Percentiles rank a stretch among this genome's conserved stretches.
Conservation (phyloP, 1,284 basidiomycete species). For the Tylopilus sp. region DNA sequence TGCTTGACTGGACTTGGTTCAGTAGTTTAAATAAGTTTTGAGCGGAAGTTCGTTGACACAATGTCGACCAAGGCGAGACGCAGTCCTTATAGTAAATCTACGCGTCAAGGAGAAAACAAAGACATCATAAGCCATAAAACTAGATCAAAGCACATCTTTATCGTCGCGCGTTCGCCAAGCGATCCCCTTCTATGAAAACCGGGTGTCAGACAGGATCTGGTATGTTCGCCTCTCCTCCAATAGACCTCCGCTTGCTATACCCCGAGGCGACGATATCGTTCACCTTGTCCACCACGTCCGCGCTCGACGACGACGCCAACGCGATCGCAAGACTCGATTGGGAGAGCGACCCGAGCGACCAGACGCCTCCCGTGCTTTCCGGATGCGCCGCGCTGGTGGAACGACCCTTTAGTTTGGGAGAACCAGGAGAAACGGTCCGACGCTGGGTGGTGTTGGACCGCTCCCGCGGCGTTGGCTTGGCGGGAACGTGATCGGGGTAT, state of each 20-base stretch:
- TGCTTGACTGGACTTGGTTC: background rate
- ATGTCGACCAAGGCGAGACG: background rate
- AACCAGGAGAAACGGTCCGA: conserved; percentile 10
- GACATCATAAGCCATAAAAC: background rate
- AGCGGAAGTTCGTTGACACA: no score
- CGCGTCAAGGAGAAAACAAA: no score
- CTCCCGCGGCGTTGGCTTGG: background rate
- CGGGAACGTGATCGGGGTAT: conserved; percentile 10
- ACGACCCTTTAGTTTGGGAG: conserved; percentile 12
- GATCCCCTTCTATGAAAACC: background rate
- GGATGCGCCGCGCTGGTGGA: conserved; percentile 1
- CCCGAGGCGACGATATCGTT: conserved; percentile 27
- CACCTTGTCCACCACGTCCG: conserved; percentile 24
- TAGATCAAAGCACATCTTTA: conserved; percentile 13
- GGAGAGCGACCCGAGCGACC: conserved; percentile 24
- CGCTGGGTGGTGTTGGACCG: background rate
- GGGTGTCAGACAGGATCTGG: background rate
- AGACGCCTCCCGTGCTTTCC: conserved; percentile 11
- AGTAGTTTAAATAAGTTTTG: no score
- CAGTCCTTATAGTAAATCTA: background rate
- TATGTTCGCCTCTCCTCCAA: background rate
- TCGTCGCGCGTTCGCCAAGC: background rate
- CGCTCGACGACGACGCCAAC: conserved; percentile 25
- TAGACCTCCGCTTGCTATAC: conserved; percentile 18
- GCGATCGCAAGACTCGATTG: conserved; percentile 26